Conservation (phyloP, 2,329 filamentous ascomycete species). For the Didymella arachidicola region DNA sequence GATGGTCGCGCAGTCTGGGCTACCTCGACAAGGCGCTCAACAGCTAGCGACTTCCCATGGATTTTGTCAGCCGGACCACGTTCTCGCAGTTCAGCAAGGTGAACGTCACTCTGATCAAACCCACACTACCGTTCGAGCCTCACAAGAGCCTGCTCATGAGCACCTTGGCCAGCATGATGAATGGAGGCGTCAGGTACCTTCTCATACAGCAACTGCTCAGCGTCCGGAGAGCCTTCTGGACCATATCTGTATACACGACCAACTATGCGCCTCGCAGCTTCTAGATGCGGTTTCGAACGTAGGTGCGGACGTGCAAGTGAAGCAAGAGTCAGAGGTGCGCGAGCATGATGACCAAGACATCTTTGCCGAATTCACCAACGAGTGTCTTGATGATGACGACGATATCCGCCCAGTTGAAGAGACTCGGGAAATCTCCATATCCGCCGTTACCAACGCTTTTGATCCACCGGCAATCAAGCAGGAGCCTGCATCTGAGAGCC, state of each 20-base stretch:
- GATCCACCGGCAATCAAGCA: not conserved
- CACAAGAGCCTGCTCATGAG: not conserved
- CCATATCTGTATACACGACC: not conserved
- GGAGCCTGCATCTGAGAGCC: not conserved
- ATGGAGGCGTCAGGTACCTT: not conserved
- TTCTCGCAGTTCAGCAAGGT: not conserved
- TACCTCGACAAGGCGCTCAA: no score
- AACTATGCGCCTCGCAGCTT: not conserved
- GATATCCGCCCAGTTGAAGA: not conserved
- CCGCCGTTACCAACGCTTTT: not conserved
- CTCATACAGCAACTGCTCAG: not conserved
- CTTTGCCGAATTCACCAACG: slow-evolving; percentile 11
- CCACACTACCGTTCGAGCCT: no score
- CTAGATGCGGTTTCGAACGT: not conserved
- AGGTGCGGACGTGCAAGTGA: not conserved
- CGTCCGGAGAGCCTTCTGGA: not conserved
- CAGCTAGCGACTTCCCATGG: not conserved
- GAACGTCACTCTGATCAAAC: not conserved
- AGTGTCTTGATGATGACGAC: not conserved
- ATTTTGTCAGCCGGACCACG: not conserved
- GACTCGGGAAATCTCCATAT: not conserved
- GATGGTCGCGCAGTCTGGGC: not conserved
- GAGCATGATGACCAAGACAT: not conserved
- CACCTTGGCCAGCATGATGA: not conserved
- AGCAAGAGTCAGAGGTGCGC: not conserved